These are phyloP conservation scores for Wolfiporia cocos DNA, from an alignment of 1,284 basidiomycete genomes.

Conservation along the genomic window DNA sequence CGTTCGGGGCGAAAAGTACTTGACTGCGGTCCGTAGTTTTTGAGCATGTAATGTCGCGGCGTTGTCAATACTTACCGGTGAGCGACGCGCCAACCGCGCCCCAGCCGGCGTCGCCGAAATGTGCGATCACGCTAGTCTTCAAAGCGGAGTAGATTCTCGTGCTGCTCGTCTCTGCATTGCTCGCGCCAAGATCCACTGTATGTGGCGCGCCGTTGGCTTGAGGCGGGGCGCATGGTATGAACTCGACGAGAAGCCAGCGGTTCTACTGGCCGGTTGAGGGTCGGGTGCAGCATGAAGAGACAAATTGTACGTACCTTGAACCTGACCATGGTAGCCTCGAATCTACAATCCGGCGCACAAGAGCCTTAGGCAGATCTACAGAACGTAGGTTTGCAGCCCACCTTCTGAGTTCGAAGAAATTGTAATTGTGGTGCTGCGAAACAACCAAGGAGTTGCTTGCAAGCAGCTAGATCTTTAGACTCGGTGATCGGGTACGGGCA, in stretches of 20 bases:
- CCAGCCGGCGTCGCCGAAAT: conserved; percentile 80
- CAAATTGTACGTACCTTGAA: conserved; percentile 48
- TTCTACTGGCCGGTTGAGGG: too few relatives aligned
- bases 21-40: conserved; percentile 40
- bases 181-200: conserved; percentile 1
- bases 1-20: conserved; percentile 76
- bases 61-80: conserved; percentile 41
- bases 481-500: too few relatives aligned
- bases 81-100: conserved; percentile 66
- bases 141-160: conserved; percentile 63
- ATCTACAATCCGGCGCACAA: too few relatives aligned
- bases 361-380: too few relatives aligned
- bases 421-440: too few relatives aligned
- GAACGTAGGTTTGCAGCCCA: too few relatives aligned
- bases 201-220: conserved; percentile 3
- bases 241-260: conserved; percentile 73
- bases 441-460: too few relatives aligned
- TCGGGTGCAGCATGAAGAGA: too few relatives aligned
- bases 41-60: background rate
- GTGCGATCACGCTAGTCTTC: conserved; percentile 60
- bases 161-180: conserved; percentile 20
- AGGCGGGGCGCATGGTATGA: conserved; percentile 40
- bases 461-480: too few relatives aligned
- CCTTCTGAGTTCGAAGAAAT: too few relatives aligned
- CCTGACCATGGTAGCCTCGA: conserved; percentile 51